Conservation (phyloP, 768 basidiomycete species). For the Brasilioporus rufonigricans region DNA sequence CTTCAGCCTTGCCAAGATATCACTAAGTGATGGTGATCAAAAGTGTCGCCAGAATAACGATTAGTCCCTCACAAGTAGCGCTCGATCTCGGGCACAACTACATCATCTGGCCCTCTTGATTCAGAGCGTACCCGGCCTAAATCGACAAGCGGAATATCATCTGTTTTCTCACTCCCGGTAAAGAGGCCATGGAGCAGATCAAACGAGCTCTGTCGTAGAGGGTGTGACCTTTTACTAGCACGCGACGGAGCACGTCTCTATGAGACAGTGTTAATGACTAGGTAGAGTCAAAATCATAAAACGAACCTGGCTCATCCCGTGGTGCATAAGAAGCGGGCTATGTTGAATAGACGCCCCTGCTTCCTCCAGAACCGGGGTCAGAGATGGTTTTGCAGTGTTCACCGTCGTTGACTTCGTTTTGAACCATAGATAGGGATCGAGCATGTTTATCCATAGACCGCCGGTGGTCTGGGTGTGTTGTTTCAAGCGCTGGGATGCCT, state of each 20-base stretch:
- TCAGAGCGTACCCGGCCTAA: constrained; percentile 41
- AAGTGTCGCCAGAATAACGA: neutral
- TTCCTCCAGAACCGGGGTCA: constrained; percentile 75
- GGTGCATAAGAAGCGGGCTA: constrained; percentile 40
- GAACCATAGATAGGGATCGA: constrained; percentile 90
- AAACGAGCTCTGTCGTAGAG: constrained; percentile 57
- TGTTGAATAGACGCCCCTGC: constrained; percentile 72
- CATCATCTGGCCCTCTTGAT: constrained; percentile 27
- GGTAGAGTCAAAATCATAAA: neutral
- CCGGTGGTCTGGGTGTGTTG: constrained; percentile 51
- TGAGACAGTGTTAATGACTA: constrained; percentile 15
- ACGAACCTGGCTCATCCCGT: constrained; percentile 31
- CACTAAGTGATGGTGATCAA: constrained; percentile 41
- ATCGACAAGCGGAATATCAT: constrained; percentile 60
- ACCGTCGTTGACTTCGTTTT: constrained; percentile 70
- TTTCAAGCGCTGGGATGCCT: constrained; percentile 68
- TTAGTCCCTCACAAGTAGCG: constrained; percentile 59
- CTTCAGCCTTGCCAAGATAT: constrained; percentile 64
- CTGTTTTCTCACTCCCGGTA: constrained; percentile 47
- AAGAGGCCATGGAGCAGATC: constrained; percentile 65
- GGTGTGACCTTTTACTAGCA: constrained; percentile 37
- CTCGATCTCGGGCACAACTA: constrained; percentile 61
- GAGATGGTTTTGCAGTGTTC: constrained; percentile 67
- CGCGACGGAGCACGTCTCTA: constrained; percentile 18
- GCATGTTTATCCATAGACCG: constrained; percentile 59